Evolutionary conservation across 1,284 basidiomycete genomes (phyloP).

Genomic region (Afroboletus lepidellus): DNA sequence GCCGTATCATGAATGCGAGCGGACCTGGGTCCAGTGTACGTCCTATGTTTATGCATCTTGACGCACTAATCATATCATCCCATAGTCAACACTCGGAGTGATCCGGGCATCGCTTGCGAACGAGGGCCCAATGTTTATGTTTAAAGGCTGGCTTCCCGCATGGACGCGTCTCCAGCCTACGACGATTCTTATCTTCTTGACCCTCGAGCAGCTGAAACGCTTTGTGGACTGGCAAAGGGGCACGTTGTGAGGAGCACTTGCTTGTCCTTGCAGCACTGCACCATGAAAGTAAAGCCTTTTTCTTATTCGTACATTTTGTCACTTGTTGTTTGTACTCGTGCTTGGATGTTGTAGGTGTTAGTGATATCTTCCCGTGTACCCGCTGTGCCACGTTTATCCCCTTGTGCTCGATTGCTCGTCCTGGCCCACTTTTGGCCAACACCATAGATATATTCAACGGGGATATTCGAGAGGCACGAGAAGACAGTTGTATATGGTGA

Average conservation of each 20-base stretch:
- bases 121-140: conserved; percentile 90
- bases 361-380: neutral
- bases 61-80: neutral
- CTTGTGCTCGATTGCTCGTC: too few relatives aligned
- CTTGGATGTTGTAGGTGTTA: neutral
- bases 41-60: conserved; percentile 7
- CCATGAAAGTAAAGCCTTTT: too few relatives aligned
- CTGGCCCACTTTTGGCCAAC: too few relatives aligned
- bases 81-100: conserved; percentile 66
- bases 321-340: conserved; percentile 1
- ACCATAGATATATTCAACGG: conserved; percentile 5
- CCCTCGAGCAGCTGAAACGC: conserved; percentile 47
- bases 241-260: conserved; percentile 16
- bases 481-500: neutral
- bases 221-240: conserved; percentile 26
- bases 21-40: conserved; percentile 72
- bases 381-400: too few relatives aligned
- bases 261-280: too few relatives aligned
- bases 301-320: too few relatives aligned
- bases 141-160: conserved; percentile 87
- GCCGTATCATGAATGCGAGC: conserved; percentile 87
- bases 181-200: conserved; percentile 82
- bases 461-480: neutral
- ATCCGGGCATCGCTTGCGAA: conserved; percentile 71
- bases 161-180: conserved; percentile 86